Evolutionary conservation across 1,284 basidiomycete species (phyloP), one percentile per base, ranked within the genome.

Genomic region (Phellopilus nigrolimitatus): DNA sequence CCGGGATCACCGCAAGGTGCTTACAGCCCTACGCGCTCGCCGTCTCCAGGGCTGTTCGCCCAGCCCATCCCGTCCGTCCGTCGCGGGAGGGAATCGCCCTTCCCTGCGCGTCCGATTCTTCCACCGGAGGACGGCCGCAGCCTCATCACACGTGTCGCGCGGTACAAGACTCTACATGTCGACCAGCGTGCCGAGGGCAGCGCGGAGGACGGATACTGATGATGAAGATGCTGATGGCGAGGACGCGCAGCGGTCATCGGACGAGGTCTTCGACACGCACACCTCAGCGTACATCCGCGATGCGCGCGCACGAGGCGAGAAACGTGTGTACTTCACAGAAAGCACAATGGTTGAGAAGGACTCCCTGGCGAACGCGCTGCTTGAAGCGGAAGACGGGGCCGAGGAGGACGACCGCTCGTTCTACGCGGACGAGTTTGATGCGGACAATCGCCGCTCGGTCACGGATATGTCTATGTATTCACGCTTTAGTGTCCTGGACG

Each of bases 301-400:
- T 12, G 53, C 53, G 13, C 47, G 53, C 13, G 53, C 53, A 28
- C 31, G 53, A 12, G 53, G 53, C 12, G 53, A 54, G 47, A 54
- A 54, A 21, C 47, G 53, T 6, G 53, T 54, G 28, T 54, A 54
- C 34, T 52, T 52, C 37, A 25, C 43, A 13, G 33, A 34, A 5
- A 17, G 37, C 38, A 24, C 6, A 6, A 25, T 43, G 25, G 25
- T n/a, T 21, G 46, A 15, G 43, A 45, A 22, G 24, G 22, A 30
- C 28, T 7, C 28, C 7, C 28, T 12, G 28, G 12, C 28, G 28
- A 30, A 30, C 12, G 28, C 6, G 12, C 28, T 12, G 12, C 7
- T 7, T 7, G 12, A 7, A 30, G 31, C 31, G 31, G 10, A 33
- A 9, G 31, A 12, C 6, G 31, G 3, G 31, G 2, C 31, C 15